A percentile compares a stretch with the other conserved stretches of the same genome.
Evolutionary conservation across 768 basidiomycete genomes (phyloP).

Genomic region (Phlebiopsis gigantea): DNA sequence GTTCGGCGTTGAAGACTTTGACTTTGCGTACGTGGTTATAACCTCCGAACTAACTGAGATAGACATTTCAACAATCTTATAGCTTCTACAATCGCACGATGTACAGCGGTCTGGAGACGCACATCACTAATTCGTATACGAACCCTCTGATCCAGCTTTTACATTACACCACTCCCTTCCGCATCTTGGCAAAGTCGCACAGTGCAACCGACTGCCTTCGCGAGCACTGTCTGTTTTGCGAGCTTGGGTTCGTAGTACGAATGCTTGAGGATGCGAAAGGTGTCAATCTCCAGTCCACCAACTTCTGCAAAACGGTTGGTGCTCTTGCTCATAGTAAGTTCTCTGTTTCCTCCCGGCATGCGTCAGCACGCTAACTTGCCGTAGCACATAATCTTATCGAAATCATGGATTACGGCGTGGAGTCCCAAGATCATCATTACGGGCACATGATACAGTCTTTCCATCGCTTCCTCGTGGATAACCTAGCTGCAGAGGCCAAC

Average conservation of each 20-base stretch:
- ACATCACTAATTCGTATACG: slow-evolving; percentile 96
- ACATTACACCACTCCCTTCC: slow-evolving; percentile 76
- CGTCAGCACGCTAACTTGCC: slow-evolving; percentile 10
- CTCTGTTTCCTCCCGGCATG: background rate
- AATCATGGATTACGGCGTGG: slow-evolving; percentile 82
- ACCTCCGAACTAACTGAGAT: background rate
- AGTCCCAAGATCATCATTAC: slow-evolving; percentile 70
- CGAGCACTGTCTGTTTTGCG: slow-evolving; percentile 93
- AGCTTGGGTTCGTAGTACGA: slow-evolving; percentile 87
- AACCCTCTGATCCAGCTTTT: slow-evolving; percentile 88
- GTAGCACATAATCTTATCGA: slow-evolving; percentile 75
- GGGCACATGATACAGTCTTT: slow-evolving; percentile 90
- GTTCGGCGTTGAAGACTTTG: slow-evolving; percentile 98
- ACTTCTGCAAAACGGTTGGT: slow-evolving; percentile 93
- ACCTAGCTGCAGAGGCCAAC: slow-evolving; percentile 71
- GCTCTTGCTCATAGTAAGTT: slow-evolving; percentile 76
- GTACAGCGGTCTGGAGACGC: slow-evolving; percentile 91
- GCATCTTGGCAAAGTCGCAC: slow-evolving; percentile 84
- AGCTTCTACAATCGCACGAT: slow-evolving; percentile 93
- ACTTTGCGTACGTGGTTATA: slow-evolving; percentile 69
- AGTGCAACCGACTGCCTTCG: slow-evolving; percentile 82
- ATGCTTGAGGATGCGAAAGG: slow-evolving; percentile 97
- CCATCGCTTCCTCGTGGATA: slow-evolving; percentile 90
- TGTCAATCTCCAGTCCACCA: slow-evolving; percentile 92
- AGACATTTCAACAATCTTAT: slow-evolving; percentile 1